Evolutionary conservation across 108 stramenopile genomes (phyloP).

Genomic region (Aurantiochytrium sp.): DNA sequence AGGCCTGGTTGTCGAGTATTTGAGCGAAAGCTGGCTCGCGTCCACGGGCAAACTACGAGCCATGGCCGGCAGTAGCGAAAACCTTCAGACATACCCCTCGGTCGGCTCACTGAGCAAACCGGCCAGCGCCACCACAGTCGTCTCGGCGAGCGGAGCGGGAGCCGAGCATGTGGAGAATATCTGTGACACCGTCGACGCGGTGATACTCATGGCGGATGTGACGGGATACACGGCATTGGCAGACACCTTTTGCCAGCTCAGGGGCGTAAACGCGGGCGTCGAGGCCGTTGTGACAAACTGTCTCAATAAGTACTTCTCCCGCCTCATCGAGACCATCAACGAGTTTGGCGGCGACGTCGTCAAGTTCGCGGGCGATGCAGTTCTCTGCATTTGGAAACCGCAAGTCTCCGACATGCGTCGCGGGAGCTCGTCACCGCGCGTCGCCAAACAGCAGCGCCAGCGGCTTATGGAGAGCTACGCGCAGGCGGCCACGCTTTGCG

Average conservation of each 20-base stretch:
- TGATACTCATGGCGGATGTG: conserved; percentile 10
- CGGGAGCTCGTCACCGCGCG: not conserved
- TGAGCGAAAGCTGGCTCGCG: not conserved
- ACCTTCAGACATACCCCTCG: not conserved
- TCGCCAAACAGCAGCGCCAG: not conserved
- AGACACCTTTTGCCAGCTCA: not conserved
- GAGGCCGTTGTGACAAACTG: conserved; percentile 43
- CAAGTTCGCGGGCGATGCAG: conserved; percentile 61
- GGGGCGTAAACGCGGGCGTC: not conserved
- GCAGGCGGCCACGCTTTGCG: not conserved
- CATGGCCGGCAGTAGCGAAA: not conserved
- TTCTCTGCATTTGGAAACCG: conserved; percentile 45
- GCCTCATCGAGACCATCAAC: conserved; percentile 46
- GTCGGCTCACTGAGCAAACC: not conserved
- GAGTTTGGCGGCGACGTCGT: conserved; percentile 56
- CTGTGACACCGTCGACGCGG: not conserved
- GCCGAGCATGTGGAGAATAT: not conserved
- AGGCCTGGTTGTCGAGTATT: not conserved
- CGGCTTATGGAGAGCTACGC: conserved; percentile 16
- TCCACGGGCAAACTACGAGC: not conserved
- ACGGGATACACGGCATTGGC: conserved; percentile 6
- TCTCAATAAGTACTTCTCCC: conserved; percentile 45
- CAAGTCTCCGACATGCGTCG: not conserved
- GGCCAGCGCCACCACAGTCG: not conserved
- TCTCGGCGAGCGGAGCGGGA: not conserved